These are phyloP conservation scores for Starmerella apis DNA, from an alignment of 805 yeast species.

Conservation along the genomic window DNA sequence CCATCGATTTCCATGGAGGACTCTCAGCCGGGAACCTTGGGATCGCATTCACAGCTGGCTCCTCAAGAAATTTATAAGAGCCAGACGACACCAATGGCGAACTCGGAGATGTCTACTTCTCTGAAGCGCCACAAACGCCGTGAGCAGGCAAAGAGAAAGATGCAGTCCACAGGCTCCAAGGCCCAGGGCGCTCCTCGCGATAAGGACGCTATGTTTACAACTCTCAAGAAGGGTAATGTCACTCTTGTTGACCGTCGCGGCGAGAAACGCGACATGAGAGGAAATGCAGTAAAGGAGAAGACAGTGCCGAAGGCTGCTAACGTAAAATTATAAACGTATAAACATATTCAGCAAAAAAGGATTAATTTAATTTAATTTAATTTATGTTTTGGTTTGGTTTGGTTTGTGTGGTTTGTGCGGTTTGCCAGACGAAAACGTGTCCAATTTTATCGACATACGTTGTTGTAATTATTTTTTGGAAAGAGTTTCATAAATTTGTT, in stretches of 20 bases:
- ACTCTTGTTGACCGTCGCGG: slow-evolving; percentile 71
- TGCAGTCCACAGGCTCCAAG: slow-evolving; percentile 29
- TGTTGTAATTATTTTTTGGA: too few species aligned
- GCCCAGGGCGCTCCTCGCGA: slow-evolving; percentile 32
- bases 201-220: slow-evolving; percentile 43
- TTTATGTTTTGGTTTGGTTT: too few species aligned
- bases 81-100: slow-evolving; percentile 21
- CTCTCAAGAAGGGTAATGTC: slow-evolving; percentile 65
- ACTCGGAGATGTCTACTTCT: slow-evolving; percentile 22
- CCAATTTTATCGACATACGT: too few species aligned
- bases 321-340: slow-evolving; percentile 28
- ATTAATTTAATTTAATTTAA: too few species aligned
- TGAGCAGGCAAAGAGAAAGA: slow-evolving; percentile 48
- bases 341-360: too few species aligned
- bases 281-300: slow-evolving; percentile 46
- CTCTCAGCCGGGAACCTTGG: slow-evolving; percentile 81
- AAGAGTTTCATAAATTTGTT: too few species aligned
- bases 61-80: slow-evolving; percentile 83
- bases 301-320: slow-evolving; percentile 24
- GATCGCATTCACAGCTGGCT: slow-evolving; percentile 66
- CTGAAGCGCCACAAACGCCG: slow-evolving; percentile 62
- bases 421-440: too few species aligned
- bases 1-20: slow-evolving; percentile 88
- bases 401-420: too few species aligned
- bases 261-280: slow-evolving; percentile 59